Percentiles rank a stretch among this genome's conserved stretches.
phyloP scores from a whole-genome alignment of 2,329 filamentous ascomycete genomes.

The Ophiostoma perfectum region DNA sequence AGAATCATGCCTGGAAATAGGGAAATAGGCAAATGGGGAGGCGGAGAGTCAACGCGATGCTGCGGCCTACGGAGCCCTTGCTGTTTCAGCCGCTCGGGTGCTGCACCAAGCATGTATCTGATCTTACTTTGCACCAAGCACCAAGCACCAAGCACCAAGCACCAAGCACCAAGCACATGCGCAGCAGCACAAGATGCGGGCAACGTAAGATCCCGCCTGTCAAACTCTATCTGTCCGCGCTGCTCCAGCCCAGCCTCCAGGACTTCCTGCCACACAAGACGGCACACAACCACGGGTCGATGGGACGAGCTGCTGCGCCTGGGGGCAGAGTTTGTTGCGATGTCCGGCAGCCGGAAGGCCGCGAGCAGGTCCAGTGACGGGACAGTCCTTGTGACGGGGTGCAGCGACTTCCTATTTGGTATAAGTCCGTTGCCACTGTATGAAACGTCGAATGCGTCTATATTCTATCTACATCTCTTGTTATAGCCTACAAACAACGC shows the following conservation, averaged over 20 bases:
- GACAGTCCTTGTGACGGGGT: neutral
- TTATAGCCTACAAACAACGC: no score
- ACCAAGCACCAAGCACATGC: neutral
- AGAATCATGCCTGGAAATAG: neutral
- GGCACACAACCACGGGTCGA: neutral
- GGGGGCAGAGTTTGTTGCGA: no score
- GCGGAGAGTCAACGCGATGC: neutral
- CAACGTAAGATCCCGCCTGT: slow-evolving; percentile 2
- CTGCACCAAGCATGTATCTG: neutral
- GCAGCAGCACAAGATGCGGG: neutral
- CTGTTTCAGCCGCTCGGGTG: slow-evolving; percentile 6
- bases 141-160: neutral
- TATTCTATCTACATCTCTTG: no score
- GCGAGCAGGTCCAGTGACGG: neutral
- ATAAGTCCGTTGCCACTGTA: neutral
- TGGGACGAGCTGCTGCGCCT: neutral
- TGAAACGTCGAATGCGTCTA: no score
- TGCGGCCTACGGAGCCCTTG: neutral
- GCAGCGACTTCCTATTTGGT: slow-evolving; percentile 2
- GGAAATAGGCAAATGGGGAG: neutral
- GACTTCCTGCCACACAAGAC: neutral
- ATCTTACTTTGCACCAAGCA: neutral
- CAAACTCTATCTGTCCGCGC: neutral
- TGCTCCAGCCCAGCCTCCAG: neutral
- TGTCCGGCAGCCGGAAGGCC: neutral